Evolutionary conservation across 2,329 filamentous ascomycete genomes (phyloP).

Genomic region (Aspergillus sp.): DNA sequence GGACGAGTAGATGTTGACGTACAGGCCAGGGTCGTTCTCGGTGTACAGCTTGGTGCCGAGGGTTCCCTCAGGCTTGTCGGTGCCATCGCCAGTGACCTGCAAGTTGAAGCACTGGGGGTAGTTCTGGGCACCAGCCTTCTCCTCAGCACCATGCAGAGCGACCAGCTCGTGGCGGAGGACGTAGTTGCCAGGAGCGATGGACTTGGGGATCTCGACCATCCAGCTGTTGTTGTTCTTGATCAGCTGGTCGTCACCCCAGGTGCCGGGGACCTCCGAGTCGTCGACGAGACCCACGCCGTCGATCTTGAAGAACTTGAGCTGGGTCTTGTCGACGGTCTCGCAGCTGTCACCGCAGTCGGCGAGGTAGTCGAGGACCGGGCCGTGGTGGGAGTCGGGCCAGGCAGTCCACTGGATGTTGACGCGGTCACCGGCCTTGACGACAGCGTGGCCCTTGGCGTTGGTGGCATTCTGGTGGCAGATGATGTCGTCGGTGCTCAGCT

Average conservation of each 20-base stretch:
- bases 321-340: constrained; percentile 44
- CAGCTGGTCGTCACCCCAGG: constrained; percentile 51
- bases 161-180: constrained; percentile 50
- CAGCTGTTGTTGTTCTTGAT: constrained; percentile 45
- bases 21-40: constrained; percentile 49
- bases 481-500: constrained; percentile 44
- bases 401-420: constrained; percentile 56
- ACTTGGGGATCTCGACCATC: constrained; percentile 40
- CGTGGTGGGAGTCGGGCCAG: constrained; percentile 59
- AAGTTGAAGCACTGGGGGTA: constrained; percentile 56
- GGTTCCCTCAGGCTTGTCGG: constrained; percentile 40
- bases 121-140: constrained; percentile 42
- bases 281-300: constrained; percentile 48
- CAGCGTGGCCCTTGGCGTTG: constrained; percentile 43
- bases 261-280: constrained; percentile 35
- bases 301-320: constrained; percentile 59
- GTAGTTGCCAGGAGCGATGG: constrained; percentile 45
- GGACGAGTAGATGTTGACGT: constrained; percentile 51
- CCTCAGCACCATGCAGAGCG: constrained; percentile 41
- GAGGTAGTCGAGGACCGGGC: constrained; percentile 59
- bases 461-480: constrained; percentile 57
- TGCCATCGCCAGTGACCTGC: constrained; percentile 49
- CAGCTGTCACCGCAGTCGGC: constrained; percentile 54
- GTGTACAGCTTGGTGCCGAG: constrained; percentile 51
- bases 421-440: constrained; percentile 52